Base-by-base conservation (phyloP, 73 alveolate species). In the Paramecium biaurelia region DNA sequence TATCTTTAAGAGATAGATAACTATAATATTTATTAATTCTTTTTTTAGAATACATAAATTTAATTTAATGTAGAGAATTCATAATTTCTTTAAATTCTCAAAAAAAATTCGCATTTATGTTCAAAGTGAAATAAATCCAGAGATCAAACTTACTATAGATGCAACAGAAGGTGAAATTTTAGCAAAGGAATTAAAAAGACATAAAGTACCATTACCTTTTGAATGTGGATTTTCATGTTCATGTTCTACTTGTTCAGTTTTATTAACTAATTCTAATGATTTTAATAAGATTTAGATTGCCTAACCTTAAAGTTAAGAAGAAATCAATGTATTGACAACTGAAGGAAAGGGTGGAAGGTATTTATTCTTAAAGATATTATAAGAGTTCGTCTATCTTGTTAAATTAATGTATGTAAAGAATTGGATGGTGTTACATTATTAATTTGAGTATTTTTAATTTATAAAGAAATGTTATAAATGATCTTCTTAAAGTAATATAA, bases 171-270 rank as follows among this genome's bases (percentile, higher is more conserved):
- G 90, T 7, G 74, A 79, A 12, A 20, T 79, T 11, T n/a, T 79
- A 12, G 90, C 90, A 5, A 24, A 79, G 24, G 70, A 38, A 79
- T 41, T 79, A 63, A 79, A 47, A 34, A 42, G 47, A 24, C 42
- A 79, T 21, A 79, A 79, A 79, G 90, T 79, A 11, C 76, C 70
- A 14, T 47, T 79, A 45, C 53, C 90, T 23, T 79, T 79, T 79
- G 90, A 79, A 15, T 79, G 90, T 79, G 74, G 90, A 43, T 79
- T 43, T 23, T 41, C 45, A 21, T 79, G 90, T 79, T 41, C 70
- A 18, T 79, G 90, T 45, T 41, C 90, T n/a, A 79, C 90, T 18
- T 79, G 90, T 45, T 41, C 90, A 24, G 56, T 79, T 24, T 30
- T 30, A 24, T 24, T 79, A 43, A 24, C 45, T 26, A 47, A 45